Percentiles rank a stretch among this genome's conserved stretches.
phyloP scores from a whole-genome alignment of 768 basidiomycete species.

The Termitomyces sp. region DNA sequence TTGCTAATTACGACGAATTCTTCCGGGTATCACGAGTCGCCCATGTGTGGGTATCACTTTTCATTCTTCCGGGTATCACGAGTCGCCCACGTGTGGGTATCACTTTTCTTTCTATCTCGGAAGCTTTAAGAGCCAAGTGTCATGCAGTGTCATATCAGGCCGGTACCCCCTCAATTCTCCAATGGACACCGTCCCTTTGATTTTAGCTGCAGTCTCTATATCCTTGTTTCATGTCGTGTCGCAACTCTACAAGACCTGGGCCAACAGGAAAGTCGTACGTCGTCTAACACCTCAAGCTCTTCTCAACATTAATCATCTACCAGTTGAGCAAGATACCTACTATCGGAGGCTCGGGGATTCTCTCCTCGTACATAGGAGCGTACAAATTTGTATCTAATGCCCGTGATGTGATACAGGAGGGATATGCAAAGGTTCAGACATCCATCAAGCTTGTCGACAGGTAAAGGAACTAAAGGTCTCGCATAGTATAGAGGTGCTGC shows the following conservation, averaged over 20 bases:
- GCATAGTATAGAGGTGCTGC: constrained; percentile 12
- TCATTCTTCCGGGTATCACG: too few relatives aligned
- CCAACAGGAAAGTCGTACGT: not conserved
- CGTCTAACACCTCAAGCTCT: not conserved
- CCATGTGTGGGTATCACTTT: too few relatives aligned
- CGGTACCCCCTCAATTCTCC: too few relatives aligned
- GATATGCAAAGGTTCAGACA: constrained; percentile 24
- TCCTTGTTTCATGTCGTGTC: not conserved
- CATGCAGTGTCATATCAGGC: too few relatives aligned
- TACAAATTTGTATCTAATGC: constrained; percentile 20
- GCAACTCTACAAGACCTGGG: constrained; percentile 1
- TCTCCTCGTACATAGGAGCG: constrained; percentile 28
- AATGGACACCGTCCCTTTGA: not conserved
- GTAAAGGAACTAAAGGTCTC: not conserved
- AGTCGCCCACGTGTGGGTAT: too few relatives aligned
- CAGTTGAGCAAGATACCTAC: constrained; percentile 24
- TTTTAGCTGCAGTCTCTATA: not conserved
- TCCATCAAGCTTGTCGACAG: not conserved
- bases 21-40: too few relatives aligned
- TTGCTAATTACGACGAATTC: too few relatives aligned
- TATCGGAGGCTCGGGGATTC: constrained; percentile 23
- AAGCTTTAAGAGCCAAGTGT: too few relatives aligned
- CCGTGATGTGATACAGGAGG: constrained; percentile 23
- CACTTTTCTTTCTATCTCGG: too few relatives aligned
- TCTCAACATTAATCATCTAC: not conserved